phyloP scores from a whole-genome alignment of 2,329 filamentous ascomycete species.

The Monosporascus sp. region DNA sequence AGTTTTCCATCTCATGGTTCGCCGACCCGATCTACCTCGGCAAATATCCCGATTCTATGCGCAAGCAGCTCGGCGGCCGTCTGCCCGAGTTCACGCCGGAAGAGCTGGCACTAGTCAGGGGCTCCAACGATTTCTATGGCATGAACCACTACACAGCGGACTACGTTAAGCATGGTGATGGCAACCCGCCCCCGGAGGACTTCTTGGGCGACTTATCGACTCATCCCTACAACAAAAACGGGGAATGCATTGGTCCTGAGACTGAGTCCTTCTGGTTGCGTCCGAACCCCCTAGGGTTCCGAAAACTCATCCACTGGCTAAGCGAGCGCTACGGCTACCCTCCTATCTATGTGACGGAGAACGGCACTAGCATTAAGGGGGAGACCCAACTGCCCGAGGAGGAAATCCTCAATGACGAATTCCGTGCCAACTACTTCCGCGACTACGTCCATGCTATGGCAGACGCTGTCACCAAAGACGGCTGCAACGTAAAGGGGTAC shows the following conservation, averaged over 20 bases:
- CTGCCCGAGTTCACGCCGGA: constrained; percentile 70
- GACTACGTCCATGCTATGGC: constrained; percentile 74
- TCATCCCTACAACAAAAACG: constrained; percentile 63
- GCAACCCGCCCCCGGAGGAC: constrained; percentile 57
- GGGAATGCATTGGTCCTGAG: constrained; percentile 71
- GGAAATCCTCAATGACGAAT: constrained; percentile 72
- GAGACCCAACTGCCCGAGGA: constrained; percentile 71
- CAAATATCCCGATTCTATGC: constrained; percentile 79
- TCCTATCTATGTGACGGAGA: constrained; percentile 83
- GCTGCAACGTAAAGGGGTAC: constrained; percentile 74
- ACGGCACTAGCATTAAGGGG: constrained; percentile 76
- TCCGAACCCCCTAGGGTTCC: constrained; percentile 70
- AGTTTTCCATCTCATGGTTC: constrained; percentile 86
- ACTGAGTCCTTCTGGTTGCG: constrained; percentile 79
- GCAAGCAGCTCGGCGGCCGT: constrained; percentile 70
- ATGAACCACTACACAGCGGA: constrained; percentile 94
- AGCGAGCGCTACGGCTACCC: constrained; percentile 70
- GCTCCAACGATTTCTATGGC: constrained; percentile 90
- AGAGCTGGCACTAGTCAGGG: constrained; percentile 67
- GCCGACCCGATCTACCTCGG: constrained; percentile 83
- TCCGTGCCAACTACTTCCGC: constrained; percentile 73
- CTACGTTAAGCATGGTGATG: constrained; percentile 70
- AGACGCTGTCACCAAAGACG: constrained; percentile 63
- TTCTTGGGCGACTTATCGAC: constrained; percentile 71
- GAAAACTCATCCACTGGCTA: constrained; percentile 70